A percentile compares a stretch with the other conserved stretches of the same genome.
These are phyloP conservation scores for Oxytropis ochrocephala DNA, from an alignment of 306 rosid genomes.

Conservation along the genomic window DNA sequence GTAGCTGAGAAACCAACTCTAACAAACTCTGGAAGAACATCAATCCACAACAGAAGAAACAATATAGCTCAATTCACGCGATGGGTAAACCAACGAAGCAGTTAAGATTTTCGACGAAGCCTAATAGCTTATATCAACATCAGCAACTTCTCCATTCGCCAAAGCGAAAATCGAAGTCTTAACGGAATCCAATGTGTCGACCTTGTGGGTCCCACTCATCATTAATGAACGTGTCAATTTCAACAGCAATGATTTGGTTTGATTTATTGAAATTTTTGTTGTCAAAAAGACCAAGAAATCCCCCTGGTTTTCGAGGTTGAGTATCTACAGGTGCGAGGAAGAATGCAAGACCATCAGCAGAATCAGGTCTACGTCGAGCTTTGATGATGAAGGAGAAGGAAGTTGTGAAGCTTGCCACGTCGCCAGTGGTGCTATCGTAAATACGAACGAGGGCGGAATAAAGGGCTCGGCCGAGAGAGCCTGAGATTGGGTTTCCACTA, in stretches of 20 bases:
- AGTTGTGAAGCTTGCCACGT: not conserved
- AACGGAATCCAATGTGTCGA: not conserved
- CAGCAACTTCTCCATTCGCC: not conserved
- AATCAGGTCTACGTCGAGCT: not conserved
- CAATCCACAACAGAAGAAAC: not conserved
- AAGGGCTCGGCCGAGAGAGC: not conserved
- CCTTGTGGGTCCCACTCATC: not conserved
- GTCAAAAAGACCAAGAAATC: not conserved
- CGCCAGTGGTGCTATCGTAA: not conserved
- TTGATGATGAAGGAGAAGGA: not conserved
- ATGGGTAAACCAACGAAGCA: not conserved
- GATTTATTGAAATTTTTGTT: not conserved
- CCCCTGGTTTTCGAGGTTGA: not conserved
- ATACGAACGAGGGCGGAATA: not conserved
- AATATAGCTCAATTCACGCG: too few relatives aligned
- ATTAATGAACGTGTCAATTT: not conserved
- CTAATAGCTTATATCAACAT: not conserved
- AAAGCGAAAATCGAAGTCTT: not conserved
- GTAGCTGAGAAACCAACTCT: not conserved
- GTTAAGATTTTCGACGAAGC: not conserved
- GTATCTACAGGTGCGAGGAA: not conserved
- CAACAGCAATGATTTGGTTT: not conserved
- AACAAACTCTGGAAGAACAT: not conserved
- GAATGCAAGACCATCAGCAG: not conserved
- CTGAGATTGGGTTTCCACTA: not conserved